Evolutionary conservation across 148 eudicot species (phyloP).

Genomic region (Drosera capensis): DNA sequence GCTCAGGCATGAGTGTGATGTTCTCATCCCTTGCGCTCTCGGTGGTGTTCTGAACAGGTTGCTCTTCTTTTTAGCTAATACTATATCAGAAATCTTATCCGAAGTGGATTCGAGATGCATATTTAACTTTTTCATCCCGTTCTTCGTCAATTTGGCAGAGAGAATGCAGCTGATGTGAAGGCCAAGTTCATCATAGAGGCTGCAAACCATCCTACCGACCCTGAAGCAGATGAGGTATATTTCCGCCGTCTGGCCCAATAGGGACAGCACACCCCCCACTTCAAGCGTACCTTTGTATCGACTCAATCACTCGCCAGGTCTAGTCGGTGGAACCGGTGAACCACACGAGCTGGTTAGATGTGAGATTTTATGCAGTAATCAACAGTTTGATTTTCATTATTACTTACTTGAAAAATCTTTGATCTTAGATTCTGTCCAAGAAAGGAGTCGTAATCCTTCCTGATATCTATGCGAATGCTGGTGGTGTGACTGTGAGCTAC

Average conservation of each 20-base stretch:
- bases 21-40: conserved; percentile 95
- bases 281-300: not conserved
- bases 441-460: conserved; percentile 91
- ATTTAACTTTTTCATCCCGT: not conserved
- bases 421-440: conserved; percentile 68
- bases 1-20: conserved; percentile 82
- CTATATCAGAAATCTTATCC: not conserved
- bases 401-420: not conserved
- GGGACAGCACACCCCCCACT: conserved; percentile 1
- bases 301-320: conserved; percentile 7
- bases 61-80: not conserved
- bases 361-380: too few relatives aligned
- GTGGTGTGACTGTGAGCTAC: conserved; percentile 96
- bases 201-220: conserved; percentile 97
- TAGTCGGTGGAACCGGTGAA: conserved; percentile 9
- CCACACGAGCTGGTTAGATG: conserved; percentile 11
- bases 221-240: conserved; percentile 94
- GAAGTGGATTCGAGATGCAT: not conserved
- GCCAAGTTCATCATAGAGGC: conserved; percentile 93
- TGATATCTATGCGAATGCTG: conserved; percentile 88
- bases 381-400: too few relatives aligned
- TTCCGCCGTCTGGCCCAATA: not conserved
- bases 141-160: conserved; percentile 23
- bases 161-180: conserved; percentile 82
- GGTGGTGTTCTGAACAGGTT: conserved; percentile 97